A percentile compares a stretch with the other conserved stretches of the same genome.
phyloP scores from a whole-genome alignment of 108 stramenopile genomes.

The Mediolabrus comicus region DNA sequence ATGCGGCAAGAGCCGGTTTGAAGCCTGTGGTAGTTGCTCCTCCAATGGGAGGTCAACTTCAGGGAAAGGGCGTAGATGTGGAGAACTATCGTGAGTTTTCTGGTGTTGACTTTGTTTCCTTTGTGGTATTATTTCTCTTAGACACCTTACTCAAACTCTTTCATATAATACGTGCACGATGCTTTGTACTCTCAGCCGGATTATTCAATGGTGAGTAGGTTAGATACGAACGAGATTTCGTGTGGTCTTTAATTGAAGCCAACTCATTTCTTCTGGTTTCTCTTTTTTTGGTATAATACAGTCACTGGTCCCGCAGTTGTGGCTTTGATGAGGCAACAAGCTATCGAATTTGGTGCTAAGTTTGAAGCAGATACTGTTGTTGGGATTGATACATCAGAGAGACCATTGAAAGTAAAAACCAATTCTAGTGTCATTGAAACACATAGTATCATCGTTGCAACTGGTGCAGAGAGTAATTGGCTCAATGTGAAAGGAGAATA shows the following conservation, averaged over 20 bases:
- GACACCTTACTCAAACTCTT: not conserved
- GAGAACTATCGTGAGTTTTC: constrained; percentile 80
- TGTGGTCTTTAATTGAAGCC: too few relatives aligned
- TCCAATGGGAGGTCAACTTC: constrained; percentile 88
- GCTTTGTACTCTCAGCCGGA: constrained; percentile 38
- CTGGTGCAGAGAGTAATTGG: constrained; percentile 95
- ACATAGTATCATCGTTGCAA: constrained; percentile 91
- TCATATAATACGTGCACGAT: not conserved
- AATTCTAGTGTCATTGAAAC: constrained; percentile 75
- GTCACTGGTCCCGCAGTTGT: constrained; percentile 87
- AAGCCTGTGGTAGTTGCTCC: constrained; percentile 86
- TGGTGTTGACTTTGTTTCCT: not conserved
- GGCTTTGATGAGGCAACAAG: constrained; percentile 82
- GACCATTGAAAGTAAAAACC: constrained; percentile 68
- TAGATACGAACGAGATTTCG: too few relatives aligned
- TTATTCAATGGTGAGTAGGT: constrained; percentile 68
- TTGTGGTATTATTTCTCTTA: not conserved
- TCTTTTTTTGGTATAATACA: too few relatives aligned
- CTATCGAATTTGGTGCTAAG: constrained; percentile 75
- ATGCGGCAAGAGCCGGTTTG: constrained; percentile 91
- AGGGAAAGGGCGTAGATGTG: constrained; percentile 93
- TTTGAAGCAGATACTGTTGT: constrained; percentile 80
- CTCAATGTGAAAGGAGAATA: constrained; percentile 86
- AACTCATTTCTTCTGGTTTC: too few relatives aligned
- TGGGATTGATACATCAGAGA: constrained; percentile 51